Base-by-base conservation (phyloP, 1,139 yeast genomes). In the Candida sanyaensis region DNA sequence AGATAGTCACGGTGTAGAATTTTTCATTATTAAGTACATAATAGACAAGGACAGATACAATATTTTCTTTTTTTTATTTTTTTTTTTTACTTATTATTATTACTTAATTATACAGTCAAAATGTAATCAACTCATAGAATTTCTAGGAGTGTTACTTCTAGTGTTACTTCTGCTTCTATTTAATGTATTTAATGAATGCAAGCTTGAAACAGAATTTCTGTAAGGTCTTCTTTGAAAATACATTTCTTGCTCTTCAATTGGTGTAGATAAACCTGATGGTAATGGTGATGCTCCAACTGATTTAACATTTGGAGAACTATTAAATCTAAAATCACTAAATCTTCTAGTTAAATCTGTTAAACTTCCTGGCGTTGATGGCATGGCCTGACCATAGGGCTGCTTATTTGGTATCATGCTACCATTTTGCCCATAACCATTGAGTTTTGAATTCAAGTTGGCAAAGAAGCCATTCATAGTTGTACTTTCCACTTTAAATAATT, bases 401-500 rank as follows among this genome's bases (percentile, higher is more conserved):
- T 26, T 27, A 8, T 2, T 11, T n/a, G 41, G 27, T 9, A n/a
- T 28, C 8, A 42, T 23, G 8, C 27, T 27, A 1, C 44, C 45
- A 11, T 31, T 41, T 5, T 42, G 37, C 24, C 30, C 29, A 13
- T 51, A 51, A n/a, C 53, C 50, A 13, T 26, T 41, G 13, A 41
- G 29, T 13, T 13, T 32, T 24, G 43, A 41, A n/a, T 55, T 57
- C 26, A 69, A 52, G 3, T 62, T 52, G 13, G 66, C 65, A 63
- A 67, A 57, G 23, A 83, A 77, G 1, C 76, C 71, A 7, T 66
- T 75, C n/a, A 64, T 65, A 2, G 64, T 63, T 0, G 66, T 55
- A 21, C 64, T 72, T 51, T 77, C 81, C 13, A 87, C 70, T 41
- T 71, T 75, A 69, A 91, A 90, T 32, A 90, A 70, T 53, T 65